These are phyloP conservation scores for Cercophora sp. DNA, from an alignment of 495 filamentous ascomycete genomes.

Conservation along the genomic window DNA sequence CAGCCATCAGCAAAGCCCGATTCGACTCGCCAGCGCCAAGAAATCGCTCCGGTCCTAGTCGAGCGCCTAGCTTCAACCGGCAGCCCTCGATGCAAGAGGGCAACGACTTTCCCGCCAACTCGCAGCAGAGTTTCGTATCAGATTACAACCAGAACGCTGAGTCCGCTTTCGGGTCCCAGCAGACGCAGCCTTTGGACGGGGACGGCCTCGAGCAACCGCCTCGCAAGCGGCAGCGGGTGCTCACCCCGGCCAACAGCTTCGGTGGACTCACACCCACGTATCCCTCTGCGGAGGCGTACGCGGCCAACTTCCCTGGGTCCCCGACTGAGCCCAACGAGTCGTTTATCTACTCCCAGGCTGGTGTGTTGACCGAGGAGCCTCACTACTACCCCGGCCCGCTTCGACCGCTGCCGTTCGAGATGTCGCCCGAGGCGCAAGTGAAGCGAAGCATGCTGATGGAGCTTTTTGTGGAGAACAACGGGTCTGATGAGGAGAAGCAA, in stretches of 20 bases:
- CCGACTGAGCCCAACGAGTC: conserved; percentile 87
- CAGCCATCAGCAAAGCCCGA: conserved; percentile 90
- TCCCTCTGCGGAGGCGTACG: conserved; percentile 51
- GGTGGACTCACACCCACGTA: conserved; percentile 36
- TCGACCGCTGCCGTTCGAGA: conserved; percentile 65
- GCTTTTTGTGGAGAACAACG: conserved; percentile 74
- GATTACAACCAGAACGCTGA: conserved; percentile 44
- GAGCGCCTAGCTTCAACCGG: conserved; percentile 51
- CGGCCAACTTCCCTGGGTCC: conserved; percentile 48
- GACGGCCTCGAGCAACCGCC: conserved; percentile 70
- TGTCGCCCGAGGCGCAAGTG: conserved; percentile 60
- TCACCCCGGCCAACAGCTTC: conserved; percentile 45
- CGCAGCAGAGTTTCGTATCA: conserved; percentile 46
- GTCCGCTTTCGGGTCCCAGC: conserved; percentile 39
- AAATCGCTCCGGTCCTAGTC: conserved; percentile 43
- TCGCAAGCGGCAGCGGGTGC: conserved; percentile 63
- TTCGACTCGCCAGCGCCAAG: conserved; percentile 82
- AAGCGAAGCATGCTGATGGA: conserved; percentile 79
- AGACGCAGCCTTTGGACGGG: conserved; percentile 41
- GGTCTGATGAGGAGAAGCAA: conserved; percentile 49
- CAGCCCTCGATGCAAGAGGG: conserved; percentile 60
- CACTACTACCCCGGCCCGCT: conserved; percentile 56
- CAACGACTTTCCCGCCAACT: conserved; percentile 43
- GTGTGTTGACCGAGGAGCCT: conserved; percentile 46
- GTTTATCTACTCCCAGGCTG: conserved; percentile 66